phyloP scores from a whole-genome alignment of 202 grass and related monocot species.

The Alloteropsis angusta region DNA sequence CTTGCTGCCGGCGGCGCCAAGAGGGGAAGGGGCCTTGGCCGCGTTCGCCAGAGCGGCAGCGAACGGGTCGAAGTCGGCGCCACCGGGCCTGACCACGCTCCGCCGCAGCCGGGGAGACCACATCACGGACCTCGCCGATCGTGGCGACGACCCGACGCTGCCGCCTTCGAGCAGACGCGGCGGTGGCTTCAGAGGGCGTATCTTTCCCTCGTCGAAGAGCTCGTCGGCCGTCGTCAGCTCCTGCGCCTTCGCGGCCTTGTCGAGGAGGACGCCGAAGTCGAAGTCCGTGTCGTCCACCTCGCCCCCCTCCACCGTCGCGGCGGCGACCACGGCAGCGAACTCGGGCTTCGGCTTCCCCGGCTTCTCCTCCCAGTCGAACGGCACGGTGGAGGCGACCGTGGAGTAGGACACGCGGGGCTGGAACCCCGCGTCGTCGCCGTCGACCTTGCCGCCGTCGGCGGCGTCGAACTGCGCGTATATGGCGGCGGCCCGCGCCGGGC shows the following conservation, averaged over 20 bases:
- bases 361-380: conserved; percentile 87
- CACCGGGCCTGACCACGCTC: conserved; percentile 2
- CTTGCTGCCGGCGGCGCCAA: neutral
- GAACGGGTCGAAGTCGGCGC: conserved; percentile 63
- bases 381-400: conserved; percentile 37
- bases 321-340: neutral
- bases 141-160: conserved; percentile 59
- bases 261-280: conserved; percentile 62
- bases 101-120: conserved; percentile 46
- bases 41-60: conserved; percentile 56
- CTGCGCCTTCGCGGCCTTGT: conserved; percentile 26
- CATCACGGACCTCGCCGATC: conserved; percentile 42
- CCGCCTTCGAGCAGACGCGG: conserved; percentile 53
- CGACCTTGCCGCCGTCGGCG: neutral
- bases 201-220: conserved; percentile 85
- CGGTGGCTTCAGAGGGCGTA: conserved; percentile 71
- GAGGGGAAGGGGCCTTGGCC: conserved; percentile 33
- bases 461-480: conserved; percentile 55
- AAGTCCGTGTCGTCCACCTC: conserved; percentile 37
- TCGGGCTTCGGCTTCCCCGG: conserved; percentile 63
- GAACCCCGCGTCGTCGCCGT: conserved; percentile 11
- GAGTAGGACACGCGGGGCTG: conserved; percentile 35
- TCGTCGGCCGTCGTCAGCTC: conserved; percentile 53
- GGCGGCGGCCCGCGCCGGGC: conserved; percentile 55
- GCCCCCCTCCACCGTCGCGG: neutral